Evolutionary conservation across 768 basidiomycete genomes (phyloP).

Genomic region (Xerocomus spinulosus): DNA sequence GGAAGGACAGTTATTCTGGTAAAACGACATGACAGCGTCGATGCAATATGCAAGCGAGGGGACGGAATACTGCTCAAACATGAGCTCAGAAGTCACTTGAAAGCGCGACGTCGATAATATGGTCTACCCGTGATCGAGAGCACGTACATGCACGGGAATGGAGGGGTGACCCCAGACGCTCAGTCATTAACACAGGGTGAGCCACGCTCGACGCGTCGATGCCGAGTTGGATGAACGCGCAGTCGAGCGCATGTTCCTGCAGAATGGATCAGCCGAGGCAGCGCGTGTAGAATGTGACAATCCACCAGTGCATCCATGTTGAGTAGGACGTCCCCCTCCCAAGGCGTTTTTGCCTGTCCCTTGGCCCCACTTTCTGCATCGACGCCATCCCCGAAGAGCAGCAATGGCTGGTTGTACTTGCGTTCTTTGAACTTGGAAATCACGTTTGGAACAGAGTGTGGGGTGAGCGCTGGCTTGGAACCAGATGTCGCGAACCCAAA

Average conservation of each 20-base stretch:
- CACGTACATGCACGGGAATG: slow-evolving; percentile 81
- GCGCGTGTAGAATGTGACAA: slow-evolving; percentile 9
- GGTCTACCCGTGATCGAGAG: neutral
- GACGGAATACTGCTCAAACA: slow-evolving; percentile 90
- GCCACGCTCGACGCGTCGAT: slow-evolving; percentile 71
- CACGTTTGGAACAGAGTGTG: slow-evolving; percentile 63
- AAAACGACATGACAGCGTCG: slow-evolving; percentile 91
- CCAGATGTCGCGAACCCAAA: slow-evolving; percentile 74
- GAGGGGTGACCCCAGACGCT: slow-evolving; percentile 81
- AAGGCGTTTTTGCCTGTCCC: slow-evolving; percentile 74
- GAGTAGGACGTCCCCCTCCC: slow-evolving; percentile 91
- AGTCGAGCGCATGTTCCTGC: slow-evolving; percentile 94
- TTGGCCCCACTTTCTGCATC: slow-evolving; percentile 84
- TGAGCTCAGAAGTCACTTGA: slow-evolving; percentile 88
- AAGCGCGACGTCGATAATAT: neutral
- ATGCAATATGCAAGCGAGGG: slow-evolving; percentile 85
- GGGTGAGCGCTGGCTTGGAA: slow-evolving; percentile 25
- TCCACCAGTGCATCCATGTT: slow-evolving; percentile 92
- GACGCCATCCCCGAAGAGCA: slow-evolving; percentile 84
- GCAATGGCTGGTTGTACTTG: slow-evolving; percentile 71
- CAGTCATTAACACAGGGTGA: slow-evolving; percentile 92
- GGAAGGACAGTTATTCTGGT: slow-evolving; percentile 60
- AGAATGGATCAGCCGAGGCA: slow-evolving; percentile 18
- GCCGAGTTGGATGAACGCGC: slow-evolving; percentile 81
- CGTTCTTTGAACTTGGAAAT: slow-evolving; percentile 89